Evolutionary conservation across 106 monocot genomes (phyloP), one percentile per base, ranked within the genome.

Genomic region (Phalaenopsis aphrodite): DNA sequence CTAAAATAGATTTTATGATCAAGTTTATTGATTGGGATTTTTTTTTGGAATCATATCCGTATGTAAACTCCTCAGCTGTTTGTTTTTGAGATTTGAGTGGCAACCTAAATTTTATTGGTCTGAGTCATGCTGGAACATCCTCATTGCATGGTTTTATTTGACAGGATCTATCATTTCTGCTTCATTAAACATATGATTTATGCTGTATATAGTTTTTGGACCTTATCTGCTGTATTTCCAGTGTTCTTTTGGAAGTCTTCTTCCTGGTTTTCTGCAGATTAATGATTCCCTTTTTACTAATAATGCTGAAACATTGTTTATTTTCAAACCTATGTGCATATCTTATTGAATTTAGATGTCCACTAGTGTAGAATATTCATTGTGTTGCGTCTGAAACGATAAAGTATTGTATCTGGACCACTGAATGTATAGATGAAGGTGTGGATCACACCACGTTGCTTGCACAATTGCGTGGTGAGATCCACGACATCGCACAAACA

Each of bases 1-100:
- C 61, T 78, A 41, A 17, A 57, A 36, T 39, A 37, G 56, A 78
- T 61, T 61, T 61, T n/a, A 61, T 61, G 61, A 61, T 61, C 61
- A 61, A 61, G 8, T 61, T 61, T 61, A 8, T 61, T 18, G 61
- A 19, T 61, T n/a, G 19, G 21, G 21, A n/a, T 61, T 61, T 2
- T 61, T 61, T 61, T 61, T 52, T 52, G 52, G 52, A 52, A 52
- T 12, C 3, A 52, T 52, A 52, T 52, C 52, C 12, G 2, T 52
- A 52, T 52, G 52, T 12, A 52, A 52, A 12, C 52, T 12, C 12
- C 52, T 52, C 52, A 52, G 52, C 12, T 52, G 52, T 52, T 52
- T 52, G 52, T 16, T 52, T 48, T 61, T 61, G 61, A 61, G 61
- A 61, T 61, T 61, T 61, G 11, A 14, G 10, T 10, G 11, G 52